These are phyloP conservation scores for Yarrowia deformans DNA, from an alignment of 805 yeast species.

Conservation along the genomic window DNA sequence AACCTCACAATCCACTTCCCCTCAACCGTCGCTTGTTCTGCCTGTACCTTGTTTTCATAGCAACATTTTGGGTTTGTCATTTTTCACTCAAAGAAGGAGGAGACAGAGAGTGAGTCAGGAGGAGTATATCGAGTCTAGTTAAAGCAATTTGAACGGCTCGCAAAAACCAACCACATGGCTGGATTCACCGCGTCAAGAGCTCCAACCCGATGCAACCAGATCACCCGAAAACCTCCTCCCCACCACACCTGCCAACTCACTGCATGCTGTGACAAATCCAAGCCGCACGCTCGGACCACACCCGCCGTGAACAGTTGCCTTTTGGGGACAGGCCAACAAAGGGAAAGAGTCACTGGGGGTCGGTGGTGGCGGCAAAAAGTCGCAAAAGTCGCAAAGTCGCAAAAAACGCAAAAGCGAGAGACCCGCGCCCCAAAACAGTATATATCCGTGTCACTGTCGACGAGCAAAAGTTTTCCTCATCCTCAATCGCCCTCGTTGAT, in stretches of 20 bases:
- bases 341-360: slow-evolving; percentile 16
- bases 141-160: neutral
- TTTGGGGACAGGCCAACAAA: slow-evolving; percentile 20
- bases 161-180: neutral
- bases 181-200: neutral
- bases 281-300: slow-evolving; percentile 20
- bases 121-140: neutral
- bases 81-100: slow-evolving; percentile 9
- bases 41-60: neutral
- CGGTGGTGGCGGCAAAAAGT: neutral
- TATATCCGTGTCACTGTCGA: slow-evolving; percentile 32
- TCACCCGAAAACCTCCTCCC: neutral
- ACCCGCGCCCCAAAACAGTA: slow-evolving; percentile 9
- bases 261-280: neutral
- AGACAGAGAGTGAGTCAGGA: neutral
- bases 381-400: neutral
- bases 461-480: slow-evolving; percentile 33
- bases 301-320: slow-evolving; percentile 25
- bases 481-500: neutral
- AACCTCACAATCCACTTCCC: neutral
- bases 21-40: neutral
- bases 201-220: neutral
- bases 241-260: neutral
- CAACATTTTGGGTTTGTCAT: slow-evolving; percentile 2
- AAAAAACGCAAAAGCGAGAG: neutral